Evolutionary conservation across 2,329 filamentous ascomycete species (phyloP).

Genomic region (Cytospora mali): DNA sequence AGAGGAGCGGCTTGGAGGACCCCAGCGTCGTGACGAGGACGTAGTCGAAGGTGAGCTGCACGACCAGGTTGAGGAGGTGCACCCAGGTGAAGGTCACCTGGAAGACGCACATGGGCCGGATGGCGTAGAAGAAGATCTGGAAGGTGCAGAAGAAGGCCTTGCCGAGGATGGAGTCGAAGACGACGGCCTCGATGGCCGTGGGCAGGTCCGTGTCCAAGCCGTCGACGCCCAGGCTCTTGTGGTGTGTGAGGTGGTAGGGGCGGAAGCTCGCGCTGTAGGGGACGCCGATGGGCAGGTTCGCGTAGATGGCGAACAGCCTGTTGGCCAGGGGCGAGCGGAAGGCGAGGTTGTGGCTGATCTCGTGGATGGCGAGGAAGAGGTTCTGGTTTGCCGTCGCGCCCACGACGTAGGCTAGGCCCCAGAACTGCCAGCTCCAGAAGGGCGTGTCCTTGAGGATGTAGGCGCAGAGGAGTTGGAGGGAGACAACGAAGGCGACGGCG

Average conservation of each 20-base stretch:
- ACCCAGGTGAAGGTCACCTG: constrained; percentile 83
- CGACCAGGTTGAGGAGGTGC: constrained; percentile 78
- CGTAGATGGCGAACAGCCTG: constrained; percentile 84
- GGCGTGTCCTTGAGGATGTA: constrained; percentile 75
- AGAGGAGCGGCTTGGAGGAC: constrained; percentile 69
- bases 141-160: constrained; percentile 99
- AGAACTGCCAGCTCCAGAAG: constrained; percentile 82
- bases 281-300: constrained; percentile 92
- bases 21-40: constrained; percentile 59
- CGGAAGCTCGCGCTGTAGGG: constrained; percentile 96
- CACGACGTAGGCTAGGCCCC: constrained; percentile 84
- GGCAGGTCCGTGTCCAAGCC: constrained; percentile 96
- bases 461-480: constrained; percentile 77
- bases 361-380: constrained; percentile 96
- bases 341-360: constrained; percentile 97
- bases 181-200: constrained; percentile 84
- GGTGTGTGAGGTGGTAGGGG: constrained; percentile 97
- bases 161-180: constrained; percentile 91
- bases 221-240: constrained; percentile 96
- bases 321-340: constrained; percentile 82
- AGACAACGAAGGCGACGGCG: constrained; percentile 80
- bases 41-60: constrained; percentile 79
- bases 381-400: constrained; percentile 98
- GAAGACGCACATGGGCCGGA: constrained; percentile 95
- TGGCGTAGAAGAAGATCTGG: constrained; percentile 97